phyloP scores from a whole-genome alignment of 2,329 filamentous ascomycete genomes.

The Lecanicillium sp. region DNA sequence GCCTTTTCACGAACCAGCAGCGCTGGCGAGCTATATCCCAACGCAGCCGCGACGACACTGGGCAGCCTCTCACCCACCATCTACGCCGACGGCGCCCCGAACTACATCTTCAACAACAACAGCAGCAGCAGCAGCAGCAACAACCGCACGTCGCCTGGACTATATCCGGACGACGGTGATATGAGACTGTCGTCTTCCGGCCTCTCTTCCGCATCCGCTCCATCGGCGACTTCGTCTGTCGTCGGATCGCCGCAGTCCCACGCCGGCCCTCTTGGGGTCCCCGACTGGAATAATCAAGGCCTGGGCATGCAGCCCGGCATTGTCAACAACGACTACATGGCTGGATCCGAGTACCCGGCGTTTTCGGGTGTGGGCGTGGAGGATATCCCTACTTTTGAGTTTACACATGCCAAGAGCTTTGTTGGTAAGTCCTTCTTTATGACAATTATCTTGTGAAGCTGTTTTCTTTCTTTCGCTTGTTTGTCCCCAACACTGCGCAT shows the following conservation, averaged over 20 bases:
- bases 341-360: conserved; percentile 46
- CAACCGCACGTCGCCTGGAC: conserved; percentile 38
- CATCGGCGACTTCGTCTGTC: conserved; percentile 58
- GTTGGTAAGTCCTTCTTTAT: conserved; percentile 43
- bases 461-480: conserved; percentile 21
- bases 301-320: conserved; percentile 57
- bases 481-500: too few species aligned
- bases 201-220: conserved; percentile 53
- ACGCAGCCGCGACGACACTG: conserved; percentile 23
- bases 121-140: conserved; percentile 11
- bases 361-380: conserved; percentile 42
- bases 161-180: conserved; percentile 44
- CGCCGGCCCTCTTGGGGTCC: conserved; percentile 47
- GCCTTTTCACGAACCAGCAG: conserved; percentile 29
- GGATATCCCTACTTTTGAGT: conserved; percentile 41
- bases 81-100: conserved; percentile 35
- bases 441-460: conserved; percentile 11
- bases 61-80: conserved; percentile 36
- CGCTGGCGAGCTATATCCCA: conserved; percentile 26
- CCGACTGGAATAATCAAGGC: conserved; percentile 49
- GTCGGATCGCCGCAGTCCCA: conserved; percentile 60
- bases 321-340: conserved; percentile 48
- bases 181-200: conserved; percentile 46
- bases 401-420: conserved; percentile 41
- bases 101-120: conserved; percentile 29